Evolutionary conservation across 208 protist species (phyloP), one percentile per base, ranked within the genome.

Genomic region (Endotrypanum monterogeii): DNA sequence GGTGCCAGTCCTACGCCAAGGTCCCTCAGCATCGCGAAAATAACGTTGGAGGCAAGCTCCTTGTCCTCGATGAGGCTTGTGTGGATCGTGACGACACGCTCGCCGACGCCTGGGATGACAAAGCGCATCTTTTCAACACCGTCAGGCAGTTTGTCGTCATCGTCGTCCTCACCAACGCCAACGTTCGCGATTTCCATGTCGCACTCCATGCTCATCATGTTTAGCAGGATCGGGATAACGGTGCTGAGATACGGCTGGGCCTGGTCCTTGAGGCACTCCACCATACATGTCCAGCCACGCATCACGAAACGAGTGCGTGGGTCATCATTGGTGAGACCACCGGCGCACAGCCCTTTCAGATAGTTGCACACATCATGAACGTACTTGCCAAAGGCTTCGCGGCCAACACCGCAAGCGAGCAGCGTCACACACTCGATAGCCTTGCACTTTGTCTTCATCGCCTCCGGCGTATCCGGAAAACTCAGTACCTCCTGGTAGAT

Each of bases 261-360:
- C 56, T 91, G 86, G 37, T 84, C 85, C 65, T 84, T 80, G 28
- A 97, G 84, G 71, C 90, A 96, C 73, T 97, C 90, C 61, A 91
- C 86, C 93, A 97, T 97, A 80, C 91, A 96, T 1, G 89, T 93
- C 91, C 91, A 97, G 6, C 91, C 93, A 51, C 93, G 93, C 73
- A 96, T 82, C 56, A 96, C 84, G 63, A 89, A 94, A 25, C 88
- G 89, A 23, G 86, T 82, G 41, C 89, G 84, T 54, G 80, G 85
- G 68, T 96, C 93, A 63, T 94, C 87, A 35, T 87, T 90, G 18
- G 81, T 74, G 23, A 90, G 69, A 14, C 83, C 86, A 35, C 63
- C 62, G 32, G 79, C 66, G 63, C 78, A 87, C 32, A 83, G 82
- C 58, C 63, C 73, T 28, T 69, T 77, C 46, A 97, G 82, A 73